Conservation (phyloP, 768 basidiomycete species). For the Lentinula raphanica region DNA sequence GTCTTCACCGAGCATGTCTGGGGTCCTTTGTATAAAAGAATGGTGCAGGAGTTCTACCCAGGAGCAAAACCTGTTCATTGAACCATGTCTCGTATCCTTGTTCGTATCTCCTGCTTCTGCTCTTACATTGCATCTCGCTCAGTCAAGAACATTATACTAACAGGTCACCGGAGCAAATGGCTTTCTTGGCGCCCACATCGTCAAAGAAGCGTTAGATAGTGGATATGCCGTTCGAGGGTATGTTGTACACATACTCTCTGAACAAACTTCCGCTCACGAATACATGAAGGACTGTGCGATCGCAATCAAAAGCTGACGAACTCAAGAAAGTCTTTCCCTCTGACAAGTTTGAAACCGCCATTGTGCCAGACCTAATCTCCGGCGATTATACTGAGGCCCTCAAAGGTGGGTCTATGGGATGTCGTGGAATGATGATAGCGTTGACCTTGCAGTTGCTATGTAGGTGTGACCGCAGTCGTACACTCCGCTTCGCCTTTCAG, state of each 20-base stretch:
- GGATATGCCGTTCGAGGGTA: slow-evolving; percentile 16
- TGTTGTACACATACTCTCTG: not conserved
- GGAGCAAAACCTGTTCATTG: not conserved
- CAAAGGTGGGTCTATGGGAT: slow-evolving; percentile 24
- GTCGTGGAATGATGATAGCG: not conserved
- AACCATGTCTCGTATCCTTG: not conserved
- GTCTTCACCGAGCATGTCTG: not conserved
- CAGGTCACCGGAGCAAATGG: slow-evolving; percentile 17
- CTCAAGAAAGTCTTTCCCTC: slow-evolving; percentile 6
- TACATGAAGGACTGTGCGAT: slow-evolving; percentile 7
- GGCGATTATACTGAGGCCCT: slow-evolving; percentile 35
- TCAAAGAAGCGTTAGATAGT: slow-evolving; percentile 10
- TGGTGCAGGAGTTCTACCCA: not conserved
- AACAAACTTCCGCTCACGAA: not conserved
- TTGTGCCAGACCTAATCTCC: slow-evolving; percentile 7
- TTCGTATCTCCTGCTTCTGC: not conserved
- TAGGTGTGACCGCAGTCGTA: not conserved
- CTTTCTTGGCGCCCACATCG: slow-evolving; percentile 15
- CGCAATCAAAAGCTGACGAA: slow-evolving; percentile 1
- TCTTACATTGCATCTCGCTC: not conserved
- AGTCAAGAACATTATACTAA: not conserved
- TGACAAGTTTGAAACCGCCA: slow-evolving; percentile 8
- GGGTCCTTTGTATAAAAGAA: not conserved
- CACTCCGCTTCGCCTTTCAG: slow-evolving; percentile 11
- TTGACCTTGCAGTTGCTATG: not conserved